Evolutionary conservation across 257 asterid genomes (phyloP).

Genomic region (Eustoma russellianum): DNA sequence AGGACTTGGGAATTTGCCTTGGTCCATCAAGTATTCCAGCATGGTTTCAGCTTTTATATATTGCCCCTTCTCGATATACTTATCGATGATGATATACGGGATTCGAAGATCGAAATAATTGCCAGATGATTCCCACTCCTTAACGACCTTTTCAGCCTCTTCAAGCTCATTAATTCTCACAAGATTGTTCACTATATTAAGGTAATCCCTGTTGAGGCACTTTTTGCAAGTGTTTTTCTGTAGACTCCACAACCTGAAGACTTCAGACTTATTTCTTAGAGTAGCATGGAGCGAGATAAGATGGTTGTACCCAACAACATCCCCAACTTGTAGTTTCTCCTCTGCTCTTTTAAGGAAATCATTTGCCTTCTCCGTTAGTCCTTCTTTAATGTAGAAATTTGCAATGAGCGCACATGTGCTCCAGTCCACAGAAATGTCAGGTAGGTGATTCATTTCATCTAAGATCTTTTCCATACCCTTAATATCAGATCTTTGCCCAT

Average conservation of each 20-base stretch:
- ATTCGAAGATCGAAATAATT: slow-evolving; percentile 59
- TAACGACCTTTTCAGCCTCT: slow-evolving; percentile 49
- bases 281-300: slow-evolving; percentile 59
- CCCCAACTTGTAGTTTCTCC: slow-evolving; percentile 39
- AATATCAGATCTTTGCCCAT: slow-evolving; percentile 47
- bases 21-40: slow-evolving; percentile 29
- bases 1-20: slow-evolving; percentile 28
- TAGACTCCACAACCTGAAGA: slow-evolving; percentile 52
- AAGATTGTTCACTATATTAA: slow-evolving; percentile 44
- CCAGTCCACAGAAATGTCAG: slow-evolving; percentile 51
- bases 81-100: slow-evolving; percentile 34
- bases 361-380: slow-evolving; percentile 38
- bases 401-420: slow-evolving; percentile 62
- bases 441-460: slow-evolving; percentile 53
- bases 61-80: slow-evolving; percentile 36
- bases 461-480: slow-evolving; percentile 52
- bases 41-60: slow-evolving; percentile 55
- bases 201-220: slow-evolving; percentile 54
- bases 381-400: slow-evolving; percentile 47
- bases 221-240: slow-evolving; percentile 38
- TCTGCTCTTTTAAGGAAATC: slow-evolving; percentile 44
- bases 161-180: slow-evolving; percentile 55
- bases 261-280: slow-evolving; percentile 48
- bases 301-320: slow-evolving; percentile 50
- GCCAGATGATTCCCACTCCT: slow-evolving; percentile 60